These are phyloP conservation scores for Dictyostelium citrinum DNA, from an alignment of 78 protist species.

Conservation along the genomic window DNA sequence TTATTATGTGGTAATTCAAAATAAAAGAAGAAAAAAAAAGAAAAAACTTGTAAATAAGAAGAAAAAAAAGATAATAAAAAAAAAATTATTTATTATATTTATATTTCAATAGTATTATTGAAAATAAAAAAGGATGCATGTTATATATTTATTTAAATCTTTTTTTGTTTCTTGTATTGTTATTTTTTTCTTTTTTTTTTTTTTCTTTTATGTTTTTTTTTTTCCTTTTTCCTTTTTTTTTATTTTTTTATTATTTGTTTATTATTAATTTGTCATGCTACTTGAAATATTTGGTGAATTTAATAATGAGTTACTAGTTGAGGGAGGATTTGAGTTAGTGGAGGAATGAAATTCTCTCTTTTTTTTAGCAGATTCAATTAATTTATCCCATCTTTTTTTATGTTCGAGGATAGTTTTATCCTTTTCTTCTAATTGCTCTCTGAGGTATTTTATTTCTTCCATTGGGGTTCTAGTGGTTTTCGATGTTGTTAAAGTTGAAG, in stretches of 20 bases:
- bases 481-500: too few species aligned
- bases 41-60: neutral
- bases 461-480: neutral
- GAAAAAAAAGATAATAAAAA: neutral
- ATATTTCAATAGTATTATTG: neutral
- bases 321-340: neutral
- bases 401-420: neutral
- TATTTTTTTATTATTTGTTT: neutral
- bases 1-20: neutral
- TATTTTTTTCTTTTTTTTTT: neutral
- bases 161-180: neutral
- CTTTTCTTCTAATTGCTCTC: constrained; percentile 22
- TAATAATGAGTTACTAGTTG: neutral
- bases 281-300: neutral
- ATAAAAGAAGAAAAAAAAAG: neutral
- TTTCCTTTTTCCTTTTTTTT: neutral
- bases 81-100: neutral
- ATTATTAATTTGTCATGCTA: neutral
- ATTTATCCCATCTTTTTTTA: neutral
- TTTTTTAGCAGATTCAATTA: constrained; percentile 13
- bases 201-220: neutral
- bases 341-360: neutral
- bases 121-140: neutral
- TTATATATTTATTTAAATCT: neutral
- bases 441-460: neutral